Percentiles rank a stretch among this genome's conserved stretches.
These are phyloP conservation scores for Leishmania aethiopica DNA, from an alignment of 208 protist genomes.

Conservation along the genomic window DNA sequence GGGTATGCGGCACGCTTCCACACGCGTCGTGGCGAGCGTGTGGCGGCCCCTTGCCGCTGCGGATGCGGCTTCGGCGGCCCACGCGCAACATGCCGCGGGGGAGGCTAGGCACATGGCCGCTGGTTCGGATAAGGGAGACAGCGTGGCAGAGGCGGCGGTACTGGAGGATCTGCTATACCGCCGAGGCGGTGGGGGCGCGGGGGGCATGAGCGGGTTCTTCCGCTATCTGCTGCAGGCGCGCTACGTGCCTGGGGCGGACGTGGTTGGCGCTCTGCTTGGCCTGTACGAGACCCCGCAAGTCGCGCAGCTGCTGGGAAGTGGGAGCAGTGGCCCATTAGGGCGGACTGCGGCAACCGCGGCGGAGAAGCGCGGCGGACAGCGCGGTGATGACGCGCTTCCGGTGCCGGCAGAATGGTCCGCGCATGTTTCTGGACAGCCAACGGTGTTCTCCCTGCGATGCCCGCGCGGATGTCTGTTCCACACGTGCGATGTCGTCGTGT, in stretches of 20 bases:
- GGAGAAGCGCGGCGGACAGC: background rate
- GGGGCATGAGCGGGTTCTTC: conserved; percentile 85
- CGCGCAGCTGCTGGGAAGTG: background rate
- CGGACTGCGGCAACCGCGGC: background rate
- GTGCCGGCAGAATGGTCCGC: background rate
- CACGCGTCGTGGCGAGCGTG: conserved; percentile 36
- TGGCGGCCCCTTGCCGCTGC: conserved; percentile 18
- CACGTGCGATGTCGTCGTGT: conserved; percentile 49
- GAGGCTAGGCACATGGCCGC: background rate
- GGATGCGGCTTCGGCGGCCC: background rate
- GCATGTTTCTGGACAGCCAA: background rate
- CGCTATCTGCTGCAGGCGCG: conserved; percentile 49
- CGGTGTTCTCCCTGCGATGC: background rate
- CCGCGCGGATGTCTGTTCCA: conserved; percentile 34
- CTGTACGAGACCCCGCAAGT: conserved; percentile 26
- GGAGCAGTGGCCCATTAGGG: background rate
- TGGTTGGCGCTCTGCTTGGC: conserved; percentile 52
- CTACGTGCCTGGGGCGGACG: conserved; percentile 62
- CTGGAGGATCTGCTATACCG: conserved; percentile 36
- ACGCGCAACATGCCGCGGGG: background rate
- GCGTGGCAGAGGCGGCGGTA: conserved; percentile 11
- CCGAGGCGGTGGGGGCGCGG: conserved; percentile 65
- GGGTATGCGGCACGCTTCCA: conserved; percentile 63
- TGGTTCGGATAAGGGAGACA: background rate
- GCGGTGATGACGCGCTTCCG: background rate